Percentiles rank a stretch among this genome's conserved stretches.
These are phyloP conservation scores for Boletus speciosus DNA, from an alignment of 768 basidiomycete species.

Conservation along the genomic window DNA sequence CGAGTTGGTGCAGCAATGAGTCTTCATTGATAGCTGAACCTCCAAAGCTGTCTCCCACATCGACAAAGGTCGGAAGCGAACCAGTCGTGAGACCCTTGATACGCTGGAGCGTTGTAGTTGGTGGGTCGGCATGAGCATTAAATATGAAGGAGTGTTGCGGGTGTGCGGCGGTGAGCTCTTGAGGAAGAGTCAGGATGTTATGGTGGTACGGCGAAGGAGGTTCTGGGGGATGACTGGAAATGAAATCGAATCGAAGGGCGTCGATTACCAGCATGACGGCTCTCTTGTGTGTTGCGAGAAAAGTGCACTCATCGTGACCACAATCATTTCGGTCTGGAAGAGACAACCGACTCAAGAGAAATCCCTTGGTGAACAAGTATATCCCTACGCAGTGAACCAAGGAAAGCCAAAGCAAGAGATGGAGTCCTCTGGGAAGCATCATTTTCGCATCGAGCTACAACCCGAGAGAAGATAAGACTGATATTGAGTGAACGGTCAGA, in stretches of 20 bases:
- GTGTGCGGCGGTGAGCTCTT: conserved; percentile 56
- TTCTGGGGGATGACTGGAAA: conserved; percentile 59
- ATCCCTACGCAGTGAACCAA: conserved; percentile 74
- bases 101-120: conserved; percentile 91
- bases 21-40: conserved; percentile 85
- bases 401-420: conserved; percentile 54
- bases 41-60: conserved; percentile 91
- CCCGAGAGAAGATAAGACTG: not conserved
- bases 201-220: conserved; percentile 73
- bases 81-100: conserved; percentile 95
- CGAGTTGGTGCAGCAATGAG: conserved; percentile 75
- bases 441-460: conserved; percentile 8
- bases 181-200: conserved; percentile 76
- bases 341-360: conserved; percentile 71
- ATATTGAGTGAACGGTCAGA: not conserved
- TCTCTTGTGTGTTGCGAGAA: conserved; percentile 64
- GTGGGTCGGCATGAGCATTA: conserved; percentile 90
- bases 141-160: conserved; percentile 82
- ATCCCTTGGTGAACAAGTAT: conserved; percentile 88
- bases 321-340: conserved; percentile 40
- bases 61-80: conserved; percentile 92
- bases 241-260: conserved; percentile 90
- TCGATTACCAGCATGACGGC: conserved; percentile 89
- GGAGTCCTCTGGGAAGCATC: conserved; percentile 18
- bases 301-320: conserved; percentile 45